Evolutionary conservation across 768 basidiomycete genomes (phyloP), one percentile per base, ranked within the genome.

Genomic region (Symmetrospora coprosmae): DNA sequence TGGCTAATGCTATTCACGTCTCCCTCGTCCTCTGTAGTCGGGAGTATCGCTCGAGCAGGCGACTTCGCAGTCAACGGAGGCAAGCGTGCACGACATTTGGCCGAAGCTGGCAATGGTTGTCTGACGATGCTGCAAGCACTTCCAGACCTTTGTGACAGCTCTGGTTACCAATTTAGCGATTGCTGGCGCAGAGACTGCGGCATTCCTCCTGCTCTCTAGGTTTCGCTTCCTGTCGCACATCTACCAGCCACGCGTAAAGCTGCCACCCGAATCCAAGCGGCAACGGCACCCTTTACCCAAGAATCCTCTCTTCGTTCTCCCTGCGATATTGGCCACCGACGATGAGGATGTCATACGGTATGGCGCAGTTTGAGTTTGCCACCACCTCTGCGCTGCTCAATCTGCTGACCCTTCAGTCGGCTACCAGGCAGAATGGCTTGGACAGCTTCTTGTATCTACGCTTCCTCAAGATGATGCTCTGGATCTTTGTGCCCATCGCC

Each of bases 401-500:
- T 92, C 41, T 83, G 87, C 53, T 96, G 86, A 71, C 76, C 82
- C 43, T 81, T 83, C 49, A 23, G 81, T 87, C 60, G 80, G 79
- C 62, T 68, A 74, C 82, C 94, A 77, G 84, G 17, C 79, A 79
- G 69, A 90, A 89, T 64, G 88, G 88, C 27, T 76, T 85, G 60
- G 92, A 97, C 71, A 86, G 89, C 16, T 99, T 92, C 74, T 83
- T 91, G 69, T 99, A 86, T 67, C 83, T 94, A 43, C 84, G 88
- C 52, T 96, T 86, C 72, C 76, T 83, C 45, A 81, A 83, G 48
- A 82, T 96, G 77, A 85, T 94, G 80, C 71, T 81, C 49, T 79
- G 82, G 65, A 74, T 90, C 25, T 78, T 96, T 70, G 67, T 88
- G 2, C 91, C 91, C 23, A 87, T 94, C 17, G 38, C 27, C 70